phyloP scores from a whole-genome alignment of 257 asterid species.

The Henckelia pumila region DNA sequence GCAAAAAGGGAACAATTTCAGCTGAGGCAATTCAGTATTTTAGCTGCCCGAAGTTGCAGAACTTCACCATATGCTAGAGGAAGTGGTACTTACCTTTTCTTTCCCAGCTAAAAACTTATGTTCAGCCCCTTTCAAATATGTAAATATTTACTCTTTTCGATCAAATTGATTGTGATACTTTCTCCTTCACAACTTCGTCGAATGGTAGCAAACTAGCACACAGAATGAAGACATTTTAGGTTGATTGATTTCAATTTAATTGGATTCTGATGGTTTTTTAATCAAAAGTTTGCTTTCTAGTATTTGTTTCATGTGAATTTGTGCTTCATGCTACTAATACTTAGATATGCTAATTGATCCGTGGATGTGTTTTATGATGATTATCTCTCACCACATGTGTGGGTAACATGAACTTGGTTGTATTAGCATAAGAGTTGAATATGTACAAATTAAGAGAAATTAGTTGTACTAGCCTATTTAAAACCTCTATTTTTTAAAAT shows the following conservation, averaged over 20 bases:
- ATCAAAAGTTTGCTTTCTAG: conserved; percentile 4
- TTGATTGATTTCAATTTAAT: neutral
- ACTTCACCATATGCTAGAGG: conserved; percentile 39
- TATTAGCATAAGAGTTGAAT: neutral
- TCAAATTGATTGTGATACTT: conserved; percentile 9
- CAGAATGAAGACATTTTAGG: neutral
- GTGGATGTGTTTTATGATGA: conserved; percentile 3
- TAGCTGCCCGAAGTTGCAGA: conserved; percentile 41
- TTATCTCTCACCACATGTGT: neutral
- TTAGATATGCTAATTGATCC: neutral
- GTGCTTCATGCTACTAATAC: neutral
- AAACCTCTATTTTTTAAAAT: too few relatives aligned
- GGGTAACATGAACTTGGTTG: neutral
- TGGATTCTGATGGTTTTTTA: neutral
- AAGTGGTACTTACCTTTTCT: conserved; percentile 36
- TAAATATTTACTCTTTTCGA: neutral
- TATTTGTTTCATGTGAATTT: neutral
- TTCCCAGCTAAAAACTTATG: conserved; percentile 11
- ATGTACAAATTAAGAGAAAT: too few relatives aligned
- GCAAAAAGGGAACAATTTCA: conserved; percentile 58
- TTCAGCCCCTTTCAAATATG: conserved; percentile 5
- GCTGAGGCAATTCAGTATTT: conserved; percentile 55
- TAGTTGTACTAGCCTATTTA: too few relatives aligned
- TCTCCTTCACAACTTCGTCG: neutral
- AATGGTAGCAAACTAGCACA: neutral